These are phyloP conservation scores for Alternaria arbusti DNA, from an alignment of 2,329 filamentous ascomycete species.

Conservation along the genomic window DNA sequence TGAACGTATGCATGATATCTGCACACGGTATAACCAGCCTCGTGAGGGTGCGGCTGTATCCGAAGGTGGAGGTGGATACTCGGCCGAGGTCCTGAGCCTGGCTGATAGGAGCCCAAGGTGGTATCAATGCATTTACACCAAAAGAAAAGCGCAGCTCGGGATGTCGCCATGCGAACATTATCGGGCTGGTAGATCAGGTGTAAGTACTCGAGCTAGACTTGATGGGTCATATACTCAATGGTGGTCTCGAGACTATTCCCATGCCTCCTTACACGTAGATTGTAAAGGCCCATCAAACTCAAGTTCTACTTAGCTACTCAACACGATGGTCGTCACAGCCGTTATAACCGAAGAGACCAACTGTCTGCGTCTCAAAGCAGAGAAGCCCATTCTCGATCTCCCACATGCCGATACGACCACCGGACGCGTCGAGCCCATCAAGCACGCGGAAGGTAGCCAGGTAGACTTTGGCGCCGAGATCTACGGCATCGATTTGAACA, in stretches of 20 bases:
- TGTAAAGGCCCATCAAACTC: neutral
- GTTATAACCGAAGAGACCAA: neutral
- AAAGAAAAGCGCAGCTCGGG: neutral
- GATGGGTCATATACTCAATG: neutral
- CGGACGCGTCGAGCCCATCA: constrained; percentile 10
- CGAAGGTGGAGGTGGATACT: neutral
- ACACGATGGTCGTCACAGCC: neutral
- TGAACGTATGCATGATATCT: neutral
- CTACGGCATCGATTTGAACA: constrained; percentile 19
- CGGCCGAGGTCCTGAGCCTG: neutral
- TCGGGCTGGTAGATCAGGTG: fast-evolving
- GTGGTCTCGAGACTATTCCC: neutral
- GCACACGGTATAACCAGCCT: fast-evolving
- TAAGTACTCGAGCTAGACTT: neutral
- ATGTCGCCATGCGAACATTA: neutral
- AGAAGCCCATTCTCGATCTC: neutral
- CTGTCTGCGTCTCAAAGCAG: neutral
- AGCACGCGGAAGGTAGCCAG: constrained; percentile 2
- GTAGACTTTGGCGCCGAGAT: constrained; percentile 16
- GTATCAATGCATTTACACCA: neutral
- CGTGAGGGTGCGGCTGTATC: neutral
- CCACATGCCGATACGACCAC: constrained; percentile 9
- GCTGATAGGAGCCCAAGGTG: neutral
- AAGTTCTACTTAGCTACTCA: neutral
- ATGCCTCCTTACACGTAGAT: neutral